Base-by-base conservation (phyloP, 352 stramenopile species). In the Phytophthora podocarpi region DNA sequence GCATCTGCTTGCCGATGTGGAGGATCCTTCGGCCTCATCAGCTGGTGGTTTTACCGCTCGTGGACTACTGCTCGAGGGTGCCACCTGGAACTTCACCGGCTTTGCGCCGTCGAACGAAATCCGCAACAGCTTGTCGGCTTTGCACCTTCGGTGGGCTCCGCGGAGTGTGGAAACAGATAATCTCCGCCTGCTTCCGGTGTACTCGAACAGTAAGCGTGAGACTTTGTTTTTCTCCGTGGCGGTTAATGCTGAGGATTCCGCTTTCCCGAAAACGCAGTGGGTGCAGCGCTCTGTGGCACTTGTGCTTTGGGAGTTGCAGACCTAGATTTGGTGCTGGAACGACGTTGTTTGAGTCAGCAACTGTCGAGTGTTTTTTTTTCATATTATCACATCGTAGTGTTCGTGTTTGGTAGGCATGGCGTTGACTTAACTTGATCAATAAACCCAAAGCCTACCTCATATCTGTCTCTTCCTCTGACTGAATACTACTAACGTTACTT, bases 31-130 rank as follows among this genome's bases (percentile, higher is more conserved):
- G 15, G 30, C 28, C 31, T 59, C 51, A 12, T 60, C 59, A 21
- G 15, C 51, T 36, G 50, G 64, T 40, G 79, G 80, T 40, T 90
- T 97, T 41, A 75, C 61, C 2, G 87, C 91, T 20, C 66, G 66
- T 23, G 89, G 89, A 13, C 64, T 97, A 35, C 63, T 95, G 42
- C 74, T 98, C 9, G 88, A 98, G 67, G 90, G 90, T 32, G 89
- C 87, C 7, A 69, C 67, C 7, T 95, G 90, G 88, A 79, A 86
- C 35, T 45, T 69, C 20, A 70, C 58, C 8, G 84, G 74, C 9
- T 92, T 98, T 48, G 67, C 66, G 1, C 74, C 87, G 32, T 97
- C 89, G 10, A 87, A 90, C 26, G 76, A 81, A 30, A 87, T 96
- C 21, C 84, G 85, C 51, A 86, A 87, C 60, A 80, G 65, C 35